A percentile compares a stretch with the other conserved stretches of the same genome.
Conservation (phyloP, 2,329 filamentous ascomycete species). For the Paecilomyces niveus region DNA sequence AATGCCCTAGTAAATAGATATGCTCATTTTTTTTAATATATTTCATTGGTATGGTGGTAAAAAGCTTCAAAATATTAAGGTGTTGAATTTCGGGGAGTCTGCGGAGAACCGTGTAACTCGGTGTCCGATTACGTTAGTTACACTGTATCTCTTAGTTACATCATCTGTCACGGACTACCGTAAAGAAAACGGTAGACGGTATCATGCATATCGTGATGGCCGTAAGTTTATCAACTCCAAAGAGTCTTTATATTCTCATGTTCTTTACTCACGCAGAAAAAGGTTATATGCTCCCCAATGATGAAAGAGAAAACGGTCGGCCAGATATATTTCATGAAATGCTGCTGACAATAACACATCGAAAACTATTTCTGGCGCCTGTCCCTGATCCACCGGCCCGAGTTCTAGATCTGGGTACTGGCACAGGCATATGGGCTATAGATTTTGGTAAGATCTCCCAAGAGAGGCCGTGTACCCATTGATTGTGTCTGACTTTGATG, state of each 20-base stretch:
- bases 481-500: background rate
- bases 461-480: background rate
- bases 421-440: constrained; percentile 3
- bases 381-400: background rate
- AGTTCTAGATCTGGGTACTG: constrained; percentile 4
- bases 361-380: constrained; percentile 1
- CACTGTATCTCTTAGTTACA: background rate
- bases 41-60: too few relatives aligned
- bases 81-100: too few relatives aligned
- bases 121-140: too few relatives aligned
- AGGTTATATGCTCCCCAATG: constrained; percentile 6
- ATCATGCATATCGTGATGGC: constrained; percentile 20
- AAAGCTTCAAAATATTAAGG: too few relatives aligned
- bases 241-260: background rate
- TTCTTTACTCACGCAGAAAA: background rate
- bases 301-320: constrained; percentile 1
- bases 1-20: too few relatives aligned
- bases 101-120: too few relatives aligned
- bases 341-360: background rate
- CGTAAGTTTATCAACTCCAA: background rate
- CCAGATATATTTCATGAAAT: constrained; percentile 4
- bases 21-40: too few relatives aligned
- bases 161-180: constrained; percentile 9
- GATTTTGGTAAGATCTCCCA: background rate
- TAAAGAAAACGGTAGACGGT: constrained; percentile 27